These are phyloP conservation scores for Apophysomyces trapeziformis DNA, from an alignment of 371 early-diverging fungal species.

Conservation along the genomic window DNA sequence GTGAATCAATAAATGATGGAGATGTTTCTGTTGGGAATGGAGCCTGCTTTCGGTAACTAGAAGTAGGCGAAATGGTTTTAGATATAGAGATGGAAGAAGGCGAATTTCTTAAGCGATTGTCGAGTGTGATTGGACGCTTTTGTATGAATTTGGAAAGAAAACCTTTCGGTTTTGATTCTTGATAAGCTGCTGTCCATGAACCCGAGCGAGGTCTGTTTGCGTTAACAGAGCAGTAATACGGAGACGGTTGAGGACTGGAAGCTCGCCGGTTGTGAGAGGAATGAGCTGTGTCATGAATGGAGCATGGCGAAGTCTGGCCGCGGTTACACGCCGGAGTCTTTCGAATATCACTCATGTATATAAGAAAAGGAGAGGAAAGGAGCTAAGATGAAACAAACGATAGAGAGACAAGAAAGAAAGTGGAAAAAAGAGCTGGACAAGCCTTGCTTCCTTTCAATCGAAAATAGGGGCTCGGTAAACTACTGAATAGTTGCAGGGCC, in stretches of 20 bases:
- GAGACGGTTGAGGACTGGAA: slow-evolving; percentile 3
- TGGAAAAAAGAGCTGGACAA: background rate
- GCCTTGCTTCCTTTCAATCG: background rate
- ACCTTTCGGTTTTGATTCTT: background rate
- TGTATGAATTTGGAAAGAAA: slow-evolving; percentile 5
- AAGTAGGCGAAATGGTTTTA: slow-evolving; percentile 1
- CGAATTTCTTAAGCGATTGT: slow-evolving; percentile 7
- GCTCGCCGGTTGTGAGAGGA: slow-evolving; percentile 1
- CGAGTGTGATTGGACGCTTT: background rate
- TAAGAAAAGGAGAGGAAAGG: slow-evolving; percentile 11
- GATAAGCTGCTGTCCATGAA: slow-evolving; percentile 14
- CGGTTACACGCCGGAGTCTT: background rate
- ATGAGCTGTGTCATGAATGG: slow-evolving; percentile 7
- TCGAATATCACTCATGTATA: slow-evolving; percentile 6
- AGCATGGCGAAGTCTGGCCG: background rate
- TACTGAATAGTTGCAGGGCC: slow-evolving; percentile 4
- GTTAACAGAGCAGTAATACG: slow-evolving; percentile 6
- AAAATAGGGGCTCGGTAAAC: slow-evolving; percentile 7
- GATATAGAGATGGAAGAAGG: slow-evolving; percentile 2
- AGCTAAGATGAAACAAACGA: slow-evolving; percentile 2
- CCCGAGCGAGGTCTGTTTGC: slow-evolving; percentile 18
- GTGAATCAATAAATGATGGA: slow-evolving; percentile 12
- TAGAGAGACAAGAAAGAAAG: background rate
- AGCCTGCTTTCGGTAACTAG: background rate
- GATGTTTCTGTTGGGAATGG: slow-evolving; percentile 17